These are phyloP conservation scores for Rhizopus microsporus DNA, from an alignment of 371 early-diverging fungal genomes.

Conservation along the genomic window DNA sequence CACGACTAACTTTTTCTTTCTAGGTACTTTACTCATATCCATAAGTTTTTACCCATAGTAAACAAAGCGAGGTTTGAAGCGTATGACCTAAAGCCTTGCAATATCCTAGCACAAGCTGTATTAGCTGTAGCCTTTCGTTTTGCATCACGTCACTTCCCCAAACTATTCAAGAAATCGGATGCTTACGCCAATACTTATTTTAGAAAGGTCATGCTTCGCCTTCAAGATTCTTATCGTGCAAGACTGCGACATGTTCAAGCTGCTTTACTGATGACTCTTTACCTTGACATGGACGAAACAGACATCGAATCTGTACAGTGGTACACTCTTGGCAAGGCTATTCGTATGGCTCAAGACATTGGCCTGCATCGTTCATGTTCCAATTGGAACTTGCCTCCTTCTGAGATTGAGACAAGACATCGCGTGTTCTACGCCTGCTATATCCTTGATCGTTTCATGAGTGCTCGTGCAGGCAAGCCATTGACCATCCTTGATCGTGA, in stretches of 20 bases:
- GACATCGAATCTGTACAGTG: conserved; percentile 53
- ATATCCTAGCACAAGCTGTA: conserved; percentile 48
- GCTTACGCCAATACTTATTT: conserved; percentile 41
- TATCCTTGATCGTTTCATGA: conserved; percentile 57
- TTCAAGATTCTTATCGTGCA: conserved; percentile 34
- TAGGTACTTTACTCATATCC: conserved; percentile 60
- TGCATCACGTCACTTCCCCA: conserved; percentile 31
- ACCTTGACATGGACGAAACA: conserved; percentile 45
- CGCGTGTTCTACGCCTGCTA: conserved; percentile 68
- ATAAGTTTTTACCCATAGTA: conserved; percentile 59
- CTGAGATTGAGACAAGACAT: conserved; percentile 61
- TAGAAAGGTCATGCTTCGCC: conserved; percentile 37
- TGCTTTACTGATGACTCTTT: conserved; percentile 42
- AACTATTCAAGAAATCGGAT: conserved; percentile 25
- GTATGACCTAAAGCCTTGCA: conserved; percentile 35
- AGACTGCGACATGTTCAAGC: conserved; percentile 49
- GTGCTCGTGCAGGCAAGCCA: conserved; percentile 54
- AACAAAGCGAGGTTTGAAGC: conserved; percentile 54
- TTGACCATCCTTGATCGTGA: conserved; percentile 53
- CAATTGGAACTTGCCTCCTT: conserved; percentile 51
- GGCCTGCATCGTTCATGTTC: conserved; percentile 65
- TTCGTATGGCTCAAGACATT: conserved; percentile 69
- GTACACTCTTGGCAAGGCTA: conserved; percentile 64
- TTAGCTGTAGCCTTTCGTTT: conserved; percentile 56
- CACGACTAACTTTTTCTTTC: no score